Evolutionary conservation across 257 asterid genomes (phyloP).

Genomic region (Craterostigma plantagineum): DNA sequence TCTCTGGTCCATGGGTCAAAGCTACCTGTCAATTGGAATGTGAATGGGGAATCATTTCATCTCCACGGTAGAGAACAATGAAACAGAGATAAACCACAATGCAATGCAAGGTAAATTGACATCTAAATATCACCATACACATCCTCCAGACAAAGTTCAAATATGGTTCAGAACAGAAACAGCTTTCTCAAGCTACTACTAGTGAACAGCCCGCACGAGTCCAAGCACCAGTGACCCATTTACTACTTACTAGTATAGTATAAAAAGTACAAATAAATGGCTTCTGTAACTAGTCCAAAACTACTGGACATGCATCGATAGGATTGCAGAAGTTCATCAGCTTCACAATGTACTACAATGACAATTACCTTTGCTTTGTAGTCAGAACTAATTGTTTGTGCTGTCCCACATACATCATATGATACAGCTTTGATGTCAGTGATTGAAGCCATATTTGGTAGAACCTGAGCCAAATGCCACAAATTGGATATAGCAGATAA

Average conservation of each 20-base stretch:
- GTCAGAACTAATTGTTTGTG: conserved; percentile 49
- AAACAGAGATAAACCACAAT: not conserved
- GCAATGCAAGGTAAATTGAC: no score
- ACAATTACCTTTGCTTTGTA: conserved; percentile 65
- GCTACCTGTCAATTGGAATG: conserved; percentile 45
- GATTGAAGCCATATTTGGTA: conserved; percentile 88
- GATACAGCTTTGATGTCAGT: conserved; percentile 73
- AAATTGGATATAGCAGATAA: conserved; percentile 7
- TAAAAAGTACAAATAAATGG: no score
- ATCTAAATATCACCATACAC: no score
- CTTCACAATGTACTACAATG: not conserved
- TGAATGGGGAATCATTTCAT: conserved; percentile 8
- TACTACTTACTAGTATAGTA: no score
- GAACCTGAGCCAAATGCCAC: conserved; percentile 30
- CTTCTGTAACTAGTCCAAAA: no score
- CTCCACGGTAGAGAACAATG: not conserved
- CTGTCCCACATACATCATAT: conserved; percentile 68
- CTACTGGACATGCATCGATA: no score
- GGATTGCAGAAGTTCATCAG: not conserved
- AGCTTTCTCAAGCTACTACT: no score
- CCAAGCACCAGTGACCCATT: no score
- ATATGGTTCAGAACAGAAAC: no score
- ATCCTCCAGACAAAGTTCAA: no score
- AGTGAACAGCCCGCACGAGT: no score
- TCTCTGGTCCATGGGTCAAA: conserved; percentile 90